A percentile compares a stretch with the other conserved stretches of the same genome.
Conservation (phyloP, 2,329 filamentous ascomycete species). For the Cladorrhinum sp. region DNA sequence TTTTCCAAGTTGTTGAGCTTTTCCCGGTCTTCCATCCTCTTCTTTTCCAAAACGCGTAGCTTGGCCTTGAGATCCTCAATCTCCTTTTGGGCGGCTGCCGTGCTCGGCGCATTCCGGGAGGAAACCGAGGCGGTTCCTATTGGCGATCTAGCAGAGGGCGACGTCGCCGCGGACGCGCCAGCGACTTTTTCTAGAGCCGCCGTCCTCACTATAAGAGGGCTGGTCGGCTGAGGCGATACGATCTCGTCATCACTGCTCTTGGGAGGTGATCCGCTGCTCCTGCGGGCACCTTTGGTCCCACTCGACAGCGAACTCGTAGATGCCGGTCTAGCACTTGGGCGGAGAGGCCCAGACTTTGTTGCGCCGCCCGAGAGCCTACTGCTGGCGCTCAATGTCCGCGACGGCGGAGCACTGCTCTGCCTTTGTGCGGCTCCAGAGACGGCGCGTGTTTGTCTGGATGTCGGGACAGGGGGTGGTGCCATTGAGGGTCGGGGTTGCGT, state of each 20-base stretch:
- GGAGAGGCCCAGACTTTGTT: constrained; percentile 38
- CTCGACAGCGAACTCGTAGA: constrained; percentile 48
- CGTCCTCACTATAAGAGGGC: constrained; percentile 49
- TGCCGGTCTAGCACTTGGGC: constrained; percentile 38
- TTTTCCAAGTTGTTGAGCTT: constrained; percentile 76
- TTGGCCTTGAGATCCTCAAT: constrained; percentile 88
- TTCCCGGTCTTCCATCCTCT: constrained; percentile 79
- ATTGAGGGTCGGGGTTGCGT: constrained; percentile 59
- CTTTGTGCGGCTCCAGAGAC: constrained; percentile 41
- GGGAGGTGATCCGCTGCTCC: constrained; percentile 40
- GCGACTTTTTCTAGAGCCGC: constrained; percentile 53
- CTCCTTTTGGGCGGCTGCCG: constrained; percentile 52
- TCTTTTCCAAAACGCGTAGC: constrained; percentile 81
- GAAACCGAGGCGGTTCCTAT: constrained; percentile 28
- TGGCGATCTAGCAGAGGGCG: constrained; percentile 29
- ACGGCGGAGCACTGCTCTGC: constrained; percentile 29
- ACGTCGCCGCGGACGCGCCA: constrained; percentile 27
- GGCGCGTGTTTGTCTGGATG: constrained; percentile 42
- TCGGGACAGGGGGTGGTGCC: constrained; percentile 59
- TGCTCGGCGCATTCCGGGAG: constrained; percentile 13
- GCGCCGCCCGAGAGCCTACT: constrained; percentile 39
- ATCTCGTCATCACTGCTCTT: constrained; percentile 48
- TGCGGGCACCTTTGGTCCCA: constrained; percentile 38
- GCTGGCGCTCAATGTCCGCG: constrained; percentile 37
- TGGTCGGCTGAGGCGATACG: constrained; percentile 47